Percentiles rank a stretch among this genome's conserved stretches.
These are phyloP conservation scores for Sclerotinia glacialis DNA, from an alignment of 2,329 filamentous ascomycete genomes.

Conservation along the genomic window DNA sequence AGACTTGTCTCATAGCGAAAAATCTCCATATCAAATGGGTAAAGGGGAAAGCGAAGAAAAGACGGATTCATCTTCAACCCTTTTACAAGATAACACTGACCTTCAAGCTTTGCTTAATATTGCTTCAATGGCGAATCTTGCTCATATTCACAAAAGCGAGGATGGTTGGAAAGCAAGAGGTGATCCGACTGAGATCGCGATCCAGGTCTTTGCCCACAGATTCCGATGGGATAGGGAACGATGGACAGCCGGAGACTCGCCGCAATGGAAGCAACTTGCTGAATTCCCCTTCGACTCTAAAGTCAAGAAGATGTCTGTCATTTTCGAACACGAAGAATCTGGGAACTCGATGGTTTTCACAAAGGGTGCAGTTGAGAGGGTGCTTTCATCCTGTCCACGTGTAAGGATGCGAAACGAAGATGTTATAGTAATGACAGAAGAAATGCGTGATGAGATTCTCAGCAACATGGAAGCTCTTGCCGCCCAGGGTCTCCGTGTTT, in stretches of 20 bases:
- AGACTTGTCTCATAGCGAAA: constrained; percentile 41
- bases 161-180: constrained; percentile 61
- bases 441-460: constrained; percentile 55
- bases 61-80: constrained; percentile 25
- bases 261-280: constrained; percentile 56
- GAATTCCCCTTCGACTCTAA: constrained; percentile 74
- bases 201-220: constrained; percentile 69
- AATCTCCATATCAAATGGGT: constrained; percentile 32
- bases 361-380: constrained; percentile 68
- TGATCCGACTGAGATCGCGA: constrained; percentile 70
- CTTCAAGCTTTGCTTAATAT: constrained; percentile 59
- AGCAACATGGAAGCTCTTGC: constrained; percentile 67
- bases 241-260: constrained; percentile 49
- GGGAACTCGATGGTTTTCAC: constrained; percentile 50
- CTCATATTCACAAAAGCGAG: constrained; percentile 54
- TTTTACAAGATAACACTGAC: constrained; percentile 47
- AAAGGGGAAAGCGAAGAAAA: constrained; percentile 1
- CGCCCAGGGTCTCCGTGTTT: constrained; percentile 64
- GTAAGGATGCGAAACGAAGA: constrained; percentile 46
- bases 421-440: constrained; percentile 49
- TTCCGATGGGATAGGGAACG: constrained; percentile 61
- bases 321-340: constrained; percentile 50
- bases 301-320: constrained; percentile 74
- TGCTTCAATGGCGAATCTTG: constrained; percentile 64
- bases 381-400: constrained; percentile 60